These are phyloP conservation scores for Aspergillus amoenus DNA, from an alignment of 2,329 filamentous ascomycete species.

Conservation along the genomic window DNA sequence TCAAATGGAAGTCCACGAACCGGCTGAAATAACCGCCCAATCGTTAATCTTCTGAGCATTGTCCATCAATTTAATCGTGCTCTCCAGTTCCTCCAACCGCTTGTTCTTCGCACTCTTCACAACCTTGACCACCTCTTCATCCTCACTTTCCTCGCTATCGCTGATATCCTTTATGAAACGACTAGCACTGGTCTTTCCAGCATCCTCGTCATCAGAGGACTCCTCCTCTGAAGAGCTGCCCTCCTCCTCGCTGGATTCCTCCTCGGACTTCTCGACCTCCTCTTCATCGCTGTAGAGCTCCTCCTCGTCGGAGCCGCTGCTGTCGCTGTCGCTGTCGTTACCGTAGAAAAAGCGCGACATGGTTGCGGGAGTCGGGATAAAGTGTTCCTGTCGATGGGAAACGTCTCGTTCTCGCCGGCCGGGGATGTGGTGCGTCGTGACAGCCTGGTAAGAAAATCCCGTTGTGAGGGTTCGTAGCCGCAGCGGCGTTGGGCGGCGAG, in stretches of 20 bases:
- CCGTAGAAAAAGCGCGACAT: constrained; percentile 99
- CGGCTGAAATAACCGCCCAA: constrained; percentile 87
- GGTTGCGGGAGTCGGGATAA: constrained; percentile 40
- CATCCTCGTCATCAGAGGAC: constrained; percentile 43
- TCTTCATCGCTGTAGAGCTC: constrained; percentile 85
- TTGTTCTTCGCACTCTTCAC: constrained; percentile 99
- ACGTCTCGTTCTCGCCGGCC: constrained; percentile 22
- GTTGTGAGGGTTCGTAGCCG: constrained; percentile 29
- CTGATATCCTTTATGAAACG: constrained; percentile 79
- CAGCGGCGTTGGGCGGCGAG: constrained; percentile 28
- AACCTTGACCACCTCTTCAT: constrained; percentile 79
- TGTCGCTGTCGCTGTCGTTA: constrained; percentile 93
- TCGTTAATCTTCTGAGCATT: constrained; percentile 98
- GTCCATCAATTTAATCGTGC: constrained; percentile 85
- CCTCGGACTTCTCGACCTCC: constrained; percentile 59
- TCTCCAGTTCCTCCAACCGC: constrained; percentile 88
- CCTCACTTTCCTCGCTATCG: constrained; percentile 79
- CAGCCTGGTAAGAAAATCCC: constrained; percentile 23
- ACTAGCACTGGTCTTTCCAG: constrained; percentile 67
- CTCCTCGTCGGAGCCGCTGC: constrained; percentile 90
- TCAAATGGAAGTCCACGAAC: constrained; percentile 53
- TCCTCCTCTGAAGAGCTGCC: constrained; percentile 50
- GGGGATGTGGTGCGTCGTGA: constrained; percentile 18
- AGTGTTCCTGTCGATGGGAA: constrained; percentile 19
- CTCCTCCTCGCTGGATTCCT: constrained; percentile 57